These are phyloP conservation scores for Viola pubescens DNA, from an alignment of 441 rosid species.

Conservation along the genomic window DNA sequence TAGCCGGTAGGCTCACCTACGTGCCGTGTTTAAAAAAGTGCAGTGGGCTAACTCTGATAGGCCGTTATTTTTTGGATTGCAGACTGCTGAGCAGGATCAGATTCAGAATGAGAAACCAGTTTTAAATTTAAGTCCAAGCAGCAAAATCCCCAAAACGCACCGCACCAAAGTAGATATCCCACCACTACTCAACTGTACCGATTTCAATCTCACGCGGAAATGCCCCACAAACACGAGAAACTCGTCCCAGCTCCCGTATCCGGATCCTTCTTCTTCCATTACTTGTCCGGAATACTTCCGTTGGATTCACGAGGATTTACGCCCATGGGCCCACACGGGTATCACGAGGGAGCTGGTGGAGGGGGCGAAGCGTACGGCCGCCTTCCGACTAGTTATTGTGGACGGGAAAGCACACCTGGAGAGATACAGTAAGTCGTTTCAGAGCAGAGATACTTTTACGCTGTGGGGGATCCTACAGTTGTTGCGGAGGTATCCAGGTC, in stretches of 20 bases:
- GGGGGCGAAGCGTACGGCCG: conserved; percentile 41
- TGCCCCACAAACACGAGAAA: conserved; percentile 26
- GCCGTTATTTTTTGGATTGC: conserved; percentile 1
- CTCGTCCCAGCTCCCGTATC: conserved; percentile 15
- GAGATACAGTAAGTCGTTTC: conserved; percentile 31
- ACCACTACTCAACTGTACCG: conserved; percentile 31
- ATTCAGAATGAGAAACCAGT: conserved; percentile 5
- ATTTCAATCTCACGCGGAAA: conserved; percentile 19
- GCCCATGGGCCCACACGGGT: conserved; percentile 57
- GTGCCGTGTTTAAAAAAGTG: neutral
- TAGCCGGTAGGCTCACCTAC: too few relatives aligned
- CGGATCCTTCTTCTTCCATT: conserved; percentile 17
- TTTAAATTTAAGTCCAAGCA: neutral
- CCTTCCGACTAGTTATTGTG: conserved; percentile 39
- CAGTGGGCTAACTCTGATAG: neutral
- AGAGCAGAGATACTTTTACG: conserved; percentile 55
- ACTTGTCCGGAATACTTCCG: conserved; percentile 70
- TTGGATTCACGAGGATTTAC: conserved; percentile 66
- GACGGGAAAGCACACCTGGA: conserved; percentile 52
- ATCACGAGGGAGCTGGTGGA: conserved; percentile 45
- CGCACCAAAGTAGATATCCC: conserved; percentile 22
- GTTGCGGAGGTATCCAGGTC: conserved; percentile 50
- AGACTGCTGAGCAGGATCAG: conserved; percentile 16
- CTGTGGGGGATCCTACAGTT: conserved; percentile 65
- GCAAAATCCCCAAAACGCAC: conserved; percentile 12